These are phyloP conservation scores for Rhododendron mucronatum DNA, from an alignment of 148 eudicot genomes.

Conservation along the genomic window DNA sequence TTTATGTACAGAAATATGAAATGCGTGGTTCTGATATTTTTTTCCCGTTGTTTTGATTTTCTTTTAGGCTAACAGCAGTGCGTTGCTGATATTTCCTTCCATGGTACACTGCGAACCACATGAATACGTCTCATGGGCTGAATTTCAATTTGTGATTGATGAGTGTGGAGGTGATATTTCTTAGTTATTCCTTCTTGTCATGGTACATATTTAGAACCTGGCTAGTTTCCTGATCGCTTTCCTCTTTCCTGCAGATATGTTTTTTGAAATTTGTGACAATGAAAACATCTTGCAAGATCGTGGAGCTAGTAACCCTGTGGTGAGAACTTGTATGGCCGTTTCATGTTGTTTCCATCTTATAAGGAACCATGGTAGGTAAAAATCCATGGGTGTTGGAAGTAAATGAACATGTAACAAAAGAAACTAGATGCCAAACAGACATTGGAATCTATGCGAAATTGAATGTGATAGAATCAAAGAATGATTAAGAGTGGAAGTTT, in stretches of 20 bases:
- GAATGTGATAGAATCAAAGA: not conserved
- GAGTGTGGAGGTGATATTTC: slow-evolving; percentile 44
- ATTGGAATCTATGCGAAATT: not conserved
- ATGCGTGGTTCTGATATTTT: not conserved
- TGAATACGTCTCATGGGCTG: slow-evolving; percentile 50
- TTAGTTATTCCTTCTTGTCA: not conserved
- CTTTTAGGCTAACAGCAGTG: slow-evolving; percentile 37
- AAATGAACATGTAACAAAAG: not conserved
- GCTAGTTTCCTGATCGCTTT: not conserved
- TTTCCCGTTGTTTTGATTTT: not conserved
- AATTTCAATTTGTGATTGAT: slow-evolving; percentile 38
- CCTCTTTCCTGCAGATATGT: slow-evolving; percentile 32
- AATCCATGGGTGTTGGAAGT: not conserved
- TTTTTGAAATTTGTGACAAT: slow-evolving; percentile 38
- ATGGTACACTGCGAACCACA: slow-evolving; percentile 47
- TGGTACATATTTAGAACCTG: not conserved
- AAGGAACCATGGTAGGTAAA: slow-evolving; percentile 5
- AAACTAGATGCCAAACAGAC: not conserved
- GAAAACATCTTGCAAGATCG: slow-evolving; percentile 47
- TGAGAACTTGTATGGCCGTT: slow-evolving; percentile 20
- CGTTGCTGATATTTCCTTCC: slow-evolving; percentile 44
- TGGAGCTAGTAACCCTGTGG: slow-evolving; percentile 53
- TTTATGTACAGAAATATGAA: not conserved
- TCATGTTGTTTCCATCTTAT: not conserved
- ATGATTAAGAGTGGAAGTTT: not conserved